phyloP scores from a whole-genome alignment of 148 eudicot species.

The Dianthus caryophyllus region DNA sequence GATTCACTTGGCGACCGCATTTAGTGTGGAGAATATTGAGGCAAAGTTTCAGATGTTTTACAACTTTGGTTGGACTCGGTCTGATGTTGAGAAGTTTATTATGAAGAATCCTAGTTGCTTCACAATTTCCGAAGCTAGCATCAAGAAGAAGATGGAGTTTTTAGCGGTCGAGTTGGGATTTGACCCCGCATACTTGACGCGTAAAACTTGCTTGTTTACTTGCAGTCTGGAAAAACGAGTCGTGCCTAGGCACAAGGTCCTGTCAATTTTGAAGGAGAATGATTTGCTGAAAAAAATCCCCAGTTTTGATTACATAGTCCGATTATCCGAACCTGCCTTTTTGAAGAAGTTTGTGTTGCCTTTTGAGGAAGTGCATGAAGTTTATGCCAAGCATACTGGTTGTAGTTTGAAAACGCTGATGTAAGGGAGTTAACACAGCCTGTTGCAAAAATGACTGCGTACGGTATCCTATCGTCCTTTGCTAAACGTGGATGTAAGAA shows the following conservation, averaged over 20 bases:
- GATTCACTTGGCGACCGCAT: neutral
- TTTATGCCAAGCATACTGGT: conserved; percentile 11
- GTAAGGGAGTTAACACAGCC: neutral
- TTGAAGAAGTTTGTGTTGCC: too few relatives aligned
- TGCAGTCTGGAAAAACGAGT: too few relatives aligned
- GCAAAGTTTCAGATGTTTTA: too few relatives aligned
- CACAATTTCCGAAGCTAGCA: conserved; percentile 14
- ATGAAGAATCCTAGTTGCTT: conserved; percentile 15
- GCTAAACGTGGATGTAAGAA: neutral
- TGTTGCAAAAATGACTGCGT: neutral
- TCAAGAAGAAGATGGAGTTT: conserved; percentile 21
- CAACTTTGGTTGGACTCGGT: conserved; percentile 30
- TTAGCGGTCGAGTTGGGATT: conserved; percentile 30
- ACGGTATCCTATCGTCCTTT: neutral
- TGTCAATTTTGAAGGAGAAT: conserved; percentile 29
- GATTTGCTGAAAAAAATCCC: conserved; percentile 14
- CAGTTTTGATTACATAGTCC: neutral
- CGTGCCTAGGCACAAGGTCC: conserved; percentile 27
- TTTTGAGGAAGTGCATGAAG: conserved; percentile 19
- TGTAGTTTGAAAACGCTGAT: conserved; percentile 2
- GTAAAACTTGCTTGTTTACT: neutral
- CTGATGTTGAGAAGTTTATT: conserved; percentile 11
- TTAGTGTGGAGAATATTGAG: conserved; percentile 2
- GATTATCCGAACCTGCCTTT: conserved; percentile 13
- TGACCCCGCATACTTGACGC: conserved; percentile 16